These are phyloP conservation scores for Aspergillus affinis DNA, from an alignment of 495 filamentous ascomycete species.

Conservation along the genomic window DNA sequence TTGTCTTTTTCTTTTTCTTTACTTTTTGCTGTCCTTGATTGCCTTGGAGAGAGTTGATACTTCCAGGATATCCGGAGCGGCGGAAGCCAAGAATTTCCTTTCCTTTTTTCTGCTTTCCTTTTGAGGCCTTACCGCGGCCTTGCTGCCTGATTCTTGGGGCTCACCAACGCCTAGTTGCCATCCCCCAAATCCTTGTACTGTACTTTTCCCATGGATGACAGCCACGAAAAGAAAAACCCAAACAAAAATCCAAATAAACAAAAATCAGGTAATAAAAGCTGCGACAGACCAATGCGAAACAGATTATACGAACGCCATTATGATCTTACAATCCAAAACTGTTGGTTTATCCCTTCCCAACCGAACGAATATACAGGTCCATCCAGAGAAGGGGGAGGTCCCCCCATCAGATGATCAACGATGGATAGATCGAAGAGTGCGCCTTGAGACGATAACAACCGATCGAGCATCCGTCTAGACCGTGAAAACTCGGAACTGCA, in stretches of 20 bases:
- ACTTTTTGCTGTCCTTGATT: not conserved
- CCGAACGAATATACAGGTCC: not conserved
- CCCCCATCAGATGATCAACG: not conserved
- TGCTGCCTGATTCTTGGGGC: conserved; percentile 3
- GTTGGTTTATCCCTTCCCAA: not conserved
- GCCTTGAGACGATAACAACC: not conserved
- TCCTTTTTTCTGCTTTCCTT: not conserved
- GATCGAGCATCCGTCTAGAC: conserved; percentile 1
- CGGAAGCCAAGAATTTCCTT: conserved; percentile 7
- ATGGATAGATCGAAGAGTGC: not conserved
- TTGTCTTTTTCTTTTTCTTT: conserved; percentile 5
- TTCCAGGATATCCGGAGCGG: not conserved
- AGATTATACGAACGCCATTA: not conserved
- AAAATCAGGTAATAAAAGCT: not conserved
- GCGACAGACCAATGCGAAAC: not conserved
- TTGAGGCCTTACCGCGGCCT: conserved; percentile 1
- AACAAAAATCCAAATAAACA: too few species aligned
- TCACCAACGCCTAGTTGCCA: not conserved
- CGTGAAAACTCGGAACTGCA: not conserved
- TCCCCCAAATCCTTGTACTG: not conserved
- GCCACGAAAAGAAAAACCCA: not conserved
- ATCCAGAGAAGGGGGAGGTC: not conserved
- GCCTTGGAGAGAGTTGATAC: not conserved
- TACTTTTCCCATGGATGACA: not conserved
- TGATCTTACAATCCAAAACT: not conserved